Conservation (phyloP, 495 filamentous ascomycete species). For the Penicillium tannophilum region DNA sequence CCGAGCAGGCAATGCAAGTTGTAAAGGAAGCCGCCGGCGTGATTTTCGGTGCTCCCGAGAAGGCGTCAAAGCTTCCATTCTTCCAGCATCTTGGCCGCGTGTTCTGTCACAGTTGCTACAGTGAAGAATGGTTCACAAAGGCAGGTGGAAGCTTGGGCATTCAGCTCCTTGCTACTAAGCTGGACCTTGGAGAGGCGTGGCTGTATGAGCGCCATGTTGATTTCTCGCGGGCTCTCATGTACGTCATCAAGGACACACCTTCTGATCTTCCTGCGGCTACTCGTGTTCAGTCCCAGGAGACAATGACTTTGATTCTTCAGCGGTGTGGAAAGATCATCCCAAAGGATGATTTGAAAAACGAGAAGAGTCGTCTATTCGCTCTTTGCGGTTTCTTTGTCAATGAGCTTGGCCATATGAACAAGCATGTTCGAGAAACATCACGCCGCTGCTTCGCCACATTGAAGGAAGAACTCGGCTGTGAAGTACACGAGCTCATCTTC, state of each 20-base stretch:
- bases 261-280: slow-evolving; percentile 87
- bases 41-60: slow-evolving; percentile 75
- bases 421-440: slow-evolving; percentile 83
- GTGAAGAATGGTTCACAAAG: slow-evolving; percentile 98
- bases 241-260: slow-evolving; percentile 97
- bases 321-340: slow-evolving; percentile 72
- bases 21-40: slow-evolving; percentile 75
- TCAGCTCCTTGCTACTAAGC: slow-evolving; percentile 72
- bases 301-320: slow-evolving; percentile 73
- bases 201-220: slow-evolving; percentile 77
- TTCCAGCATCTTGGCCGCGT: slow-evolving; percentile 77
- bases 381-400: slow-evolving; percentile 81
- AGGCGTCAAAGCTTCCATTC: slow-evolving; percentile 72
- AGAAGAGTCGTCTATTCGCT: slow-evolving; percentile 65
- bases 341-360: slow-evolving; percentile 73
- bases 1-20: slow-evolving; percentile 71
- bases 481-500: slow-evolving; percentile 81
- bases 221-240: slow-evolving; percentile 82
- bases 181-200: slow-evolving; percentile 84
- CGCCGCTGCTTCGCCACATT: slow-evolving; percentile 80
- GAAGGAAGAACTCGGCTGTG: slow-evolving; percentile 69
- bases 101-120: slow-evolving; percentile 92
- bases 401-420: slow-evolving; percentile 92
- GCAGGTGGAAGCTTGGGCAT: slow-evolving; percentile 90
- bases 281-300: slow-evolving; percentile 75